phyloP scores from a whole-genome alignment of 2,329 filamentous ascomycete species.

The Pyrenochaeta sp. region DNA sequence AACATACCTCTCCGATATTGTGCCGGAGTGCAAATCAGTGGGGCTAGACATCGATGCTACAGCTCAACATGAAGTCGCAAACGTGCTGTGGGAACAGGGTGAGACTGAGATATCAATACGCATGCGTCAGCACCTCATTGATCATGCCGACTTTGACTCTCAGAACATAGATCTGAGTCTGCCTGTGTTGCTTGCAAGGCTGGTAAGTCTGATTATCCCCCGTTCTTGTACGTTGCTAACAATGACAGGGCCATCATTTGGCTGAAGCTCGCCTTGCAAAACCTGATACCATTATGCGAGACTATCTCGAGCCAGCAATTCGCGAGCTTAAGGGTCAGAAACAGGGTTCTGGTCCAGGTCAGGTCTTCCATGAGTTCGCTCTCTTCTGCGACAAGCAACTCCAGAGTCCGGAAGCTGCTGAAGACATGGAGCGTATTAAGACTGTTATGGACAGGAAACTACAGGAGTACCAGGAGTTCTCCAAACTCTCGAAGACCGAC shows the following conservation, averaged over 20 bases:
- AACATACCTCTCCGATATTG: conserved; percentile 81
- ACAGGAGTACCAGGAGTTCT: conserved; percentile 79
- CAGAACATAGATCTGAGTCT: conserved; percentile 41
- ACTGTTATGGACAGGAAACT: conserved; percentile 81
- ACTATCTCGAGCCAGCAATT: conserved; percentile 85
- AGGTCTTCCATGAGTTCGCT: conserved; percentile 94
- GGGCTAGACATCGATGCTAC: conserved; percentile 80
- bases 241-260: conserved; percentile 75
- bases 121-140: conserved; percentile 77
- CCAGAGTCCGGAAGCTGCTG: conserved; percentile 82
- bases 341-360: conserved; percentile 77
- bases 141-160: conserved; percentile 41
- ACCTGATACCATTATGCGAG: conserved; percentile 85
- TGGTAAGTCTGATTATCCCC: conserved; percentile 57
- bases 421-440: conserved; percentile 83
- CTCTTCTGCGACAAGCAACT: conserved; percentile 94
- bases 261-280: conserved; percentile 91
- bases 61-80: conserved; percentile 82
- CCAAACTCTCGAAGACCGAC: conserved; percentile 63
- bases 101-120: conserved; percentile 89
- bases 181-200: conserved; percentile 81
- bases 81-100: conserved; percentile 92
- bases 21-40: conserved; percentile 72
- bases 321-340: conserved; percentile 76
- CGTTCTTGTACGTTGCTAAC: conserved; percentile 25